Conservation (phyloP, 2,329 filamentous ascomycete genomes). For the Aspergillus persii region DNA sequence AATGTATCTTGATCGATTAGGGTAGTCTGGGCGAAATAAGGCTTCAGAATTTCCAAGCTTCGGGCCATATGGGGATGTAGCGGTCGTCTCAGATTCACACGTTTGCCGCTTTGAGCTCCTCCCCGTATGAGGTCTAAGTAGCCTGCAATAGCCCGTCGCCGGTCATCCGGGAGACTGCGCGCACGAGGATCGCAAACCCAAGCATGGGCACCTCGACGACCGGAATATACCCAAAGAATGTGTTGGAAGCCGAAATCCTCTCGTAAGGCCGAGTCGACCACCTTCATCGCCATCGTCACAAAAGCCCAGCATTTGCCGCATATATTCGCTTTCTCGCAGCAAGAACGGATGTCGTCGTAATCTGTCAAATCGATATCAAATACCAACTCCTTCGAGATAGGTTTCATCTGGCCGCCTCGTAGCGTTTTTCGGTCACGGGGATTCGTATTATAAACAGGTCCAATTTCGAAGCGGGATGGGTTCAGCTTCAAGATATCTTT, state of each 20-base stretch:
- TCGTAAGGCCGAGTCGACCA: conserved; percentile 79
- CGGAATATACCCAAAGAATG: conserved; percentile 98
- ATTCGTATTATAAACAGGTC: conserved; percentile 92
- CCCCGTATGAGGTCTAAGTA: conserved; percentile 91
- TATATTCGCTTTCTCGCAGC: conserved; percentile 90
- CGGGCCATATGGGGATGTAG: conserved; percentile 86
- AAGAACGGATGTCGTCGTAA: conserved; percentile 95
- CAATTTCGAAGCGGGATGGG: conserved; percentile 95
- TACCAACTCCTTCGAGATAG: conserved; percentile 87
- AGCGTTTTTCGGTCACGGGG: conserved; percentile 89
- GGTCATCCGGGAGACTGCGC: conserved; percentile 78
- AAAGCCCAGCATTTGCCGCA: conserved; percentile 95
- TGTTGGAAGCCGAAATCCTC: conserved; percentile 97
- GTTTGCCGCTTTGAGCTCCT: conserved; percentile 80
- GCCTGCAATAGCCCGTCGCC: conserved; percentile 77
- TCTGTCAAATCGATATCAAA: conserved; percentile 99
- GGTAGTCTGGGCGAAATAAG: conserved; percentile 80
- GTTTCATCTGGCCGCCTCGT: conserved; percentile 75
- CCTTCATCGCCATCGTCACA: conserved; percentile 96
- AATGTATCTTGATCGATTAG: conserved; percentile 86
- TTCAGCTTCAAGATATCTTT: conserved; percentile 88
- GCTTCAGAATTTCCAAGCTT: conserved; percentile 79
- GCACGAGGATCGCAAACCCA: conserved; percentile 95
- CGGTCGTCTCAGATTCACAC: conserved; percentile 78
- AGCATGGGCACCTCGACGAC: conserved; percentile 91